These are phyloP conservation scores for Adansonia digitata DNA, from an alignment of 345 rosid species.

Conservation along the genomic window DNA sequence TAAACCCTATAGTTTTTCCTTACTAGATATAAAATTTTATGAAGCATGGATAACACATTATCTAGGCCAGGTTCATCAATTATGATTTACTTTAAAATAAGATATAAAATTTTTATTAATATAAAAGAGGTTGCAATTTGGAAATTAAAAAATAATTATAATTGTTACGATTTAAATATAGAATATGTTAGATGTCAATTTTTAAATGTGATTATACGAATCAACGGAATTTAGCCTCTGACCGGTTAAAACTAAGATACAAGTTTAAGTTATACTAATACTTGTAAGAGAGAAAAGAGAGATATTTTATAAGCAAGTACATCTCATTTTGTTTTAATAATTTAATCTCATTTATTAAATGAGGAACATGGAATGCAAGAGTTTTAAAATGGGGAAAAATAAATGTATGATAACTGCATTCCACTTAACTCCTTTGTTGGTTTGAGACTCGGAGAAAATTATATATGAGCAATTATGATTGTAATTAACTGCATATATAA, in stretches of 20 bases:
- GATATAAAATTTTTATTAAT: too few relatives aligned
- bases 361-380: not conserved
- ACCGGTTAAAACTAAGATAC: too few relatives aligned
- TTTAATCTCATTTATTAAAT: not conserved
- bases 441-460: not conserved
- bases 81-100: not conserved
- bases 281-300: not conserved
- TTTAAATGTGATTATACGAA: too few relatives aligned
- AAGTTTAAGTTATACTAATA: too few relatives aligned
- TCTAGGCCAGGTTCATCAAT: not conserved
- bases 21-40: not conserved
- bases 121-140: too few relatives aligned
- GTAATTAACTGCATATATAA: not conserved
- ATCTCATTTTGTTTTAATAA: not conserved
- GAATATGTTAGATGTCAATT: too few relatives aligned
- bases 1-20: not conserved
- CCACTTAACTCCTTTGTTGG: not conserved
- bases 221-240: too few relatives aligned
- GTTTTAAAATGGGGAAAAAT: not conserved
- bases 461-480: not conserved
- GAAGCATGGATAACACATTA: not conserved
- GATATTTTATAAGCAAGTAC: too few relatives aligned
- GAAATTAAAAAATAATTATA: too few relatives aligned
- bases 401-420: not conserved
- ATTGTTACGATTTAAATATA: too few relatives aligned